Evolutionary conservation across 148 eudicot genomes (phyloP).

Genomic region (Rhododendron williamsianum): DNA sequence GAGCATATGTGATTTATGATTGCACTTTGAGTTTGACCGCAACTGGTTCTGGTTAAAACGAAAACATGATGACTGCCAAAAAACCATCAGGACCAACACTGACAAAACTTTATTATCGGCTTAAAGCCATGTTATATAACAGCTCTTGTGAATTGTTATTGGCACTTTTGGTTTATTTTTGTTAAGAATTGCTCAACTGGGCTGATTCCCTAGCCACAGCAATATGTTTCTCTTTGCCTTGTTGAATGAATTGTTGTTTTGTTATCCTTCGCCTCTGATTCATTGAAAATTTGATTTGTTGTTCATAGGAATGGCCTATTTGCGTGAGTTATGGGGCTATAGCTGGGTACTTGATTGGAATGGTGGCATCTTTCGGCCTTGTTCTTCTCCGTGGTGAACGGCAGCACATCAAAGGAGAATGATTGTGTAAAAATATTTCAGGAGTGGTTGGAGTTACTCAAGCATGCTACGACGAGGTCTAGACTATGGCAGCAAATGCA

Average conservation of each 20-base stretch:
- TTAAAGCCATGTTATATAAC: neutral
- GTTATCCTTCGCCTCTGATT: neutral
- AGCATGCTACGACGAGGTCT: neutral
- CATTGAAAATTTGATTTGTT: neutral
- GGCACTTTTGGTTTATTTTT: neutral
- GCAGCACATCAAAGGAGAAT: conserved; percentile 53
- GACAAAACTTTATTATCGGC: neutral
- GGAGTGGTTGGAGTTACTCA: neutral
- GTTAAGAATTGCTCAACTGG: neutral
- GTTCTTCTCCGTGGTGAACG: conserved; percentile 20
- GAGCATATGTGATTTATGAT: neutral
- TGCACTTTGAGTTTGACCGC: neutral
- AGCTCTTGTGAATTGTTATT: neutral
- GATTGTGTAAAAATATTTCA: conserved; percentile 1
- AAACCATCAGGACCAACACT: neutral
- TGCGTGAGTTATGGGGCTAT: conserved; percentile 87
- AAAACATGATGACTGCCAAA: neutral
- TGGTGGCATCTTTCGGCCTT: conserved; percentile 47
- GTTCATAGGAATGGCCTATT: conserved; percentile 89
- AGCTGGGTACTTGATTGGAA: conserved; percentile 58
- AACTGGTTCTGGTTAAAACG: neutral
- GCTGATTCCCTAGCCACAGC: neutral
- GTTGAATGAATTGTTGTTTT: neutral
- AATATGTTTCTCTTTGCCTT: neutral
- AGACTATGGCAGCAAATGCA: neutral